Conservation (phyloP, 495 filamentous ascomycete species). For the Xeromyces bisporus region DNA sequence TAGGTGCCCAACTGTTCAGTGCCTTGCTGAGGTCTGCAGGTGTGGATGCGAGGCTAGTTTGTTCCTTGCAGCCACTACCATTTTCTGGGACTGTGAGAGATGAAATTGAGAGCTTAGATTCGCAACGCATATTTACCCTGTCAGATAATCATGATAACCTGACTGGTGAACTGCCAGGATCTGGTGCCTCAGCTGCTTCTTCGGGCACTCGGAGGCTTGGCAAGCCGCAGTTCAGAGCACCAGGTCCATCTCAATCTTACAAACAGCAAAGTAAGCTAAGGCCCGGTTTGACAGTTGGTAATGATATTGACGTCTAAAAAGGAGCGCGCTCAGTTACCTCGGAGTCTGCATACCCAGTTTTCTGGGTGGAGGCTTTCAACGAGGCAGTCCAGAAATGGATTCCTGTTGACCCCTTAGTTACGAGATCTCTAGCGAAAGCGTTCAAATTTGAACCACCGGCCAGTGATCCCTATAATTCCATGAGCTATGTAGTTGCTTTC, state of each 20-base stretch:
- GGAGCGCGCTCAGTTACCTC: slow-evolving; percentile 9
- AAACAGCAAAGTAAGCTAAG: too few relatives aligned
- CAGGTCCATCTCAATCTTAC: slow-evolving; percentile 6
- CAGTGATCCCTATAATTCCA: slow-evolving; percentile 49
- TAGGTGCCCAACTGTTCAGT: slow-evolving; percentile 83
- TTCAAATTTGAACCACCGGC: slow-evolving; percentile 66
- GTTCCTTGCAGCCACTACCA: slow-evolving; percentile 72
- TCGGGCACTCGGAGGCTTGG: slow-evolving; percentile 22
- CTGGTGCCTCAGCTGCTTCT: slow-evolving; percentile 5
- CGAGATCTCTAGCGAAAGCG: slow-evolving; percentile 54
- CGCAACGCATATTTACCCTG: slow-evolving; percentile 21
- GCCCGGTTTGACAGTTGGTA: not conserved
- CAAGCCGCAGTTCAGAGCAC: slow-evolving; percentile 24
- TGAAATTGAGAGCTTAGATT: slow-evolving; percentile 17
- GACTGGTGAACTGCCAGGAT: slow-evolving; percentile 10
- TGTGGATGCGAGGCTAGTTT: slow-evolving; percentile 75
- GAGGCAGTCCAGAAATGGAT: slow-evolving; percentile 77
- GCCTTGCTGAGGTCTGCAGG: slow-evolving; percentile 61
- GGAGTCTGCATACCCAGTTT: slow-evolving; percentile 58
- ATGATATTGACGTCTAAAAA: slow-evolving; percentile 3
- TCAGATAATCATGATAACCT: slow-evolving; percentile 21
- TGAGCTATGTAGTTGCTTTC: slow-evolving; percentile 78
- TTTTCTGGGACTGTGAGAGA: slow-evolving; percentile 46
- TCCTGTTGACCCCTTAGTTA: slow-evolving; percentile 71
- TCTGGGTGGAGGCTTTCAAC: slow-evolving; percentile 88